Base-by-base conservation (phyloP, 371 early-diverging fungal genomes). In the Mortierella sp. region DNA sequence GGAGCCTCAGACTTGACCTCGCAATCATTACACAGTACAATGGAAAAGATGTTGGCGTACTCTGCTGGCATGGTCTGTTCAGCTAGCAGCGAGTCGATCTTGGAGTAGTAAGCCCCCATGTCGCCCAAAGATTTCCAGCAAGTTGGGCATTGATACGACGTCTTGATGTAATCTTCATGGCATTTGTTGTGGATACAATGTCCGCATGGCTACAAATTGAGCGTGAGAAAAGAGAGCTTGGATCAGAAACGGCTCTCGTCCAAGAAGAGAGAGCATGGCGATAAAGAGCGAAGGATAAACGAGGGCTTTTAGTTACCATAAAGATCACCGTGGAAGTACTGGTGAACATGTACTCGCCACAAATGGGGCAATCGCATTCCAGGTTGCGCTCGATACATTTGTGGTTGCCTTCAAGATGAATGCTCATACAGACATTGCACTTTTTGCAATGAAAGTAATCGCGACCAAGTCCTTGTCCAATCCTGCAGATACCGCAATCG, bases 1-100 rank as follows among this genome's bases (percentile, higher is more conserved):
- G 90, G 91, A 1, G 93, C 92, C 16, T 80, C 74, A 2, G 91
- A 90, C 56, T 90, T 90, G 67, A 88, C 83, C 61, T 94, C 95
- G 76, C 99, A 99, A 80, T 99, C 99, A 79, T 96, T 97, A 87
- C 99, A 99, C 64, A 94, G 91, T 16, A 98, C 87, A 43, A 83
- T 79, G 3, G 91, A 86, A 27, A 84, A 80, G 31, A 80, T 85
- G 62, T 91, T 84, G 44, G 84, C 86, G 81, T 95, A 96, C 71
- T 98, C 97, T 22, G 87, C 82, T 8, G 97, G 98, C 96, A 99
- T 97, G 16, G 83, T 82, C 65, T 96, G 95, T 39, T 88, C 82
- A 13, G 85, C 90, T 54, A 98, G 70, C 70, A 94, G 88, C 1
- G 82, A 80, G 66, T 98, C 98, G 25, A 98, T 90, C 29, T 92